Conservation (phyloP, 148 eudicot genomes). For the Polygonum aviculare region DNA sequence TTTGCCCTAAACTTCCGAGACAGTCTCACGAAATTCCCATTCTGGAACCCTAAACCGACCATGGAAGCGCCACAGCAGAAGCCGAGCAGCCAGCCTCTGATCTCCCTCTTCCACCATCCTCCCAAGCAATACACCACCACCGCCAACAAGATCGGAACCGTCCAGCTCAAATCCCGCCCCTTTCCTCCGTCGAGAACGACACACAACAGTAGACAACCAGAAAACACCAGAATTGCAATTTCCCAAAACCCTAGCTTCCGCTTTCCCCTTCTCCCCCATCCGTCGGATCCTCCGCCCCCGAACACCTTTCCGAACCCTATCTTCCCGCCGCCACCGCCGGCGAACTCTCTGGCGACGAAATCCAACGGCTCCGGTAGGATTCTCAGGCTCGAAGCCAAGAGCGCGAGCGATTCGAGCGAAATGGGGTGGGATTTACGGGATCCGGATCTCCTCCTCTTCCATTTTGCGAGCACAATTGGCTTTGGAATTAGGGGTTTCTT, state of each 20-base stretch:
- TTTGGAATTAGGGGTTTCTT: neutral
- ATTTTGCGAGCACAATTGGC: conserved; percentile 18
- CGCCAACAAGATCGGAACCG: conserved; percentile 22
- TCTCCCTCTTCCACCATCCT: conserved; percentile 31
- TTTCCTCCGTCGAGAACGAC: conserved; percentile 29
- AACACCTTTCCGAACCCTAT: conserved; percentile 27
- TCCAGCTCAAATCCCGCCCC: conserved; percentile 17
- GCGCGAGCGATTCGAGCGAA: conserved; percentile 34
- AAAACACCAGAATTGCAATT: conserved; percentile 26
- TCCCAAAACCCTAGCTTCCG: conserved; percentile 37
- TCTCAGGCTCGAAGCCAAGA: conserved; percentile 42
- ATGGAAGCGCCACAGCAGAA: conserved; percentile 55
- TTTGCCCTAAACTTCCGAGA: conserved; percentile 20
- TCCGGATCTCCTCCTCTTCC: conserved; percentile 36
- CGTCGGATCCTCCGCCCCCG: conserved; percentile 45
- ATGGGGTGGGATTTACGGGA: conserved; percentile 27
- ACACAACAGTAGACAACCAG: conserved; percentile 30
- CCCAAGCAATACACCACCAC: conserved; percentile 27
- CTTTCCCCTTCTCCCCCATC: conserved; percentile 29
- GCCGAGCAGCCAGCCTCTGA: conserved; percentile 51
- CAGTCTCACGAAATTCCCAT: conserved; percentile 25
- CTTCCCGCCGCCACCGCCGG: conserved; percentile 51
- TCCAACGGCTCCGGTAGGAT: conserved; percentile 60
- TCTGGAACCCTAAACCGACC: conserved; percentile 43
- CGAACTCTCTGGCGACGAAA: conserved; percentile 36